Evolutionary conservation across 768 basidiomycete genomes (phyloP).

Genomic region (Boletus rufocinnamomeus): DNA sequence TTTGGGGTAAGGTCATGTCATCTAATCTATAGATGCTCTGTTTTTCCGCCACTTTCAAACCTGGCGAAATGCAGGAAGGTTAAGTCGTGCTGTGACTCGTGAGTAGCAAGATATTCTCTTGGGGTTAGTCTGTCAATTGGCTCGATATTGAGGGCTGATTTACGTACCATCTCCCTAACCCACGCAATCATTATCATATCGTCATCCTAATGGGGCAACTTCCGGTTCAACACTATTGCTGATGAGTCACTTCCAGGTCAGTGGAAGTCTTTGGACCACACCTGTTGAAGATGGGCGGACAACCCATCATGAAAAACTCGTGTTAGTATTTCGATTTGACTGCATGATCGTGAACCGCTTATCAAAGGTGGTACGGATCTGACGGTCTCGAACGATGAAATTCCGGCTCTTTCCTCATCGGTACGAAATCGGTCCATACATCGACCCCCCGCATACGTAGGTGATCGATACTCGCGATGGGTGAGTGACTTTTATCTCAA

Average conservation of each 20-base stretch:
- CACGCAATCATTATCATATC: not conserved
- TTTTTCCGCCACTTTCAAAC: not conserved
- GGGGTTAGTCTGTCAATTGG: not conserved
- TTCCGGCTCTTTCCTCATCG: not conserved
- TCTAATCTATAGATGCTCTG: not conserved
- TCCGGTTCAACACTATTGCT: not conserved
- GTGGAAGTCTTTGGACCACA: not conserved
- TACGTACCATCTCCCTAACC: not conserved
- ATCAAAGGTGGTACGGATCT: slow-evolving; percentile 1
- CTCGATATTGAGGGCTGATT: not conserved
- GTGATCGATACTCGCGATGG: not conserved
- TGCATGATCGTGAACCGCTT: not conserved
- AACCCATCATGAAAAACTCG: not conserved
- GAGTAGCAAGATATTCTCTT: not conserved
- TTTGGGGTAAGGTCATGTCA: not conserved
- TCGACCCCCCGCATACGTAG: not conserved
- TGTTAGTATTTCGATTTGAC: not conserved
- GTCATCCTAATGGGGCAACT: not conserved
- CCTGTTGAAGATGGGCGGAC: not conserved
- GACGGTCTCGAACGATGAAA: not conserved
- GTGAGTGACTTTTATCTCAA: not conserved
- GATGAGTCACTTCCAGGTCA: too few relatives aligned
- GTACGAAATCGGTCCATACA: slow-evolving; percentile 1
- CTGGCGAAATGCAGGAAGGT: not conserved
- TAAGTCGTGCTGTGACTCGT: not conserved